Conservation (phyloP, 768 basidiomycete species). For the Rhodosporidiobolus sp. region DNA sequence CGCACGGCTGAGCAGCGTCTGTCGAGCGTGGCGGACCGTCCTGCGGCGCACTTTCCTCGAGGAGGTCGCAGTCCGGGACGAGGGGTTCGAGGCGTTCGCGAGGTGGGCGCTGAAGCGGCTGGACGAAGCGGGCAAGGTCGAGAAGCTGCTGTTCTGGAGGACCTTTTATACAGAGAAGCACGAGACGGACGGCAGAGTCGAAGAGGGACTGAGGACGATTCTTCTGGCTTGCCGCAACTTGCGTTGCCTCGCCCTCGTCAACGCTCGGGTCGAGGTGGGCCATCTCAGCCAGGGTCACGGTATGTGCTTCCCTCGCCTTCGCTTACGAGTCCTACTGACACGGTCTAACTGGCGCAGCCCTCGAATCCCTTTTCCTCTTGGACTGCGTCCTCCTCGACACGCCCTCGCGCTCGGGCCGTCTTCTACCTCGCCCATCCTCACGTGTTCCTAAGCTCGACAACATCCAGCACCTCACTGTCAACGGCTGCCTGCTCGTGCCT, state of each 20-base stretch:
- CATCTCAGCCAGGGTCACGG: not conserved
- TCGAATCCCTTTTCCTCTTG: not conserved
- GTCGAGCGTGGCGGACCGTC: not conserved
- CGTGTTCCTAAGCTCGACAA: too few species aligned
- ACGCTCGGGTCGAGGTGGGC: not conserved
- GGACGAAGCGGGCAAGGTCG: not conserved
- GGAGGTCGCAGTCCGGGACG: not conserved
- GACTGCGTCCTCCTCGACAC: not conserved
- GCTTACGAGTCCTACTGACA: too few species aligned
- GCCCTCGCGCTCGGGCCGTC: too few species aligned
- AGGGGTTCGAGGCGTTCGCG: not conserved
- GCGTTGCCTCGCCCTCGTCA: not conserved
- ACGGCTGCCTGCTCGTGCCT: not conserved
- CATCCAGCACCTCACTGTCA: not conserved
- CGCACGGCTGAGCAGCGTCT: not conserved
- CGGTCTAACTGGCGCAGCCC: not conserved
- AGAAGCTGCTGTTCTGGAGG: not conserved
- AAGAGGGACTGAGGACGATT: not conserved
- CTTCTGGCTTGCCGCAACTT: not conserved
- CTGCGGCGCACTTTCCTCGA: not conserved
- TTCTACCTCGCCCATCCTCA: not conserved
- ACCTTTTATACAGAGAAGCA: not conserved
- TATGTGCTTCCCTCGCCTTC: not conserved
- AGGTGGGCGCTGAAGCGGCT: not conserved
- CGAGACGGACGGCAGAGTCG: not conserved